phyloP scores from a whole-genome alignment of 2,329 filamentous ascomycete genomes.

The Fusarium sterilihyphosum region DNA sequence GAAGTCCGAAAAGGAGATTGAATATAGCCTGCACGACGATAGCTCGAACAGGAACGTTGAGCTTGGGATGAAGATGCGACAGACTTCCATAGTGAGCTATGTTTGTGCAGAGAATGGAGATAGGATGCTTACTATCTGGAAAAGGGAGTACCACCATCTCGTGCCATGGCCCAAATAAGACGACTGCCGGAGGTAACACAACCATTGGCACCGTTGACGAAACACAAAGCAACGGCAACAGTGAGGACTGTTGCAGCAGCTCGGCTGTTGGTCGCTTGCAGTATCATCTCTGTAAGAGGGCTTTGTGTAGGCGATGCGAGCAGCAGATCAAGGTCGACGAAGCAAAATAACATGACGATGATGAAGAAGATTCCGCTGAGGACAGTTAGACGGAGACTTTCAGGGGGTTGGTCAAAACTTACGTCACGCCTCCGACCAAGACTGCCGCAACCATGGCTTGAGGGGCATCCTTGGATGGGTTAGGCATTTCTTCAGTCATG shows the following conservation, averaged over 20 bases:
- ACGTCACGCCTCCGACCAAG: constrained; percentile 54
- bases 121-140: constrained; percentile 31
- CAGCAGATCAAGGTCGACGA: constrained; percentile 50
- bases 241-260: constrained; percentile 54
- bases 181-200: constrained; percentile 55
- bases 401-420: constrained; percentile 11
- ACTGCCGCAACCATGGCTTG: constrained; percentile 53
- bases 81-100: constrained; percentile 31
- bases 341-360: constrained; percentile 55
- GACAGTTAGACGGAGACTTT: neutral
- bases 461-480: constrained; percentile 52
- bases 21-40: constrained; percentile 55
- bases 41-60: constrained; percentile 55
- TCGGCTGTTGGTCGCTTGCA: constrained; percentile 52
- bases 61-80: constrained; percentile 48
- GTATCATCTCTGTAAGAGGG: constrained; percentile 57
- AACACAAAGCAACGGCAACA: constrained; percentile 54
- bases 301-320: constrained; percentile 53
- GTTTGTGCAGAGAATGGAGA: fast-evolving
- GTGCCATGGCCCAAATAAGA: constrained; percentile 58
- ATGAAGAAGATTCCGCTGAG: constrained; percentile 51
- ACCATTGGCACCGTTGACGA: constrained; percentile 57
- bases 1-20: constrained; percentile 56
- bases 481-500: constrained; percentile 59
- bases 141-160: constrained; percentile 53